Evolutionary conservation across 305 asterid genomes (phyloP).

Genomic region (Andrographis paniculata): DNA sequence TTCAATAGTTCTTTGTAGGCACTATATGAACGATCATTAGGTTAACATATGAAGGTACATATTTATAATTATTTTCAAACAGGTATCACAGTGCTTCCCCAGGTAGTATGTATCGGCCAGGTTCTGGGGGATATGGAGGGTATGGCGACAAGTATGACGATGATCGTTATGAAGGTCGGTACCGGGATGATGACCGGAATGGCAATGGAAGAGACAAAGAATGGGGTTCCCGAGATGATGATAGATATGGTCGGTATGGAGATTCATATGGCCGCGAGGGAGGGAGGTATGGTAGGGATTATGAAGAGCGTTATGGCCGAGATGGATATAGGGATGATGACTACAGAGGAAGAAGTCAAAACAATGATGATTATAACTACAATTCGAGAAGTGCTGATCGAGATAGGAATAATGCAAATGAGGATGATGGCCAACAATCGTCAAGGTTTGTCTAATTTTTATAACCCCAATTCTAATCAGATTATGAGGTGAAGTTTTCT

Average conservation of each 20-base stretch:
- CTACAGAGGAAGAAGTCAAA: conserved; percentile 58
- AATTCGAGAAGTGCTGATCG: conserved; percentile 76
- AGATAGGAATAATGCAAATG: conserved; percentile 49
- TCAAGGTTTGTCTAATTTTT: conserved; percentile 48
- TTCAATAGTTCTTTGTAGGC: conserved; percentile 3
- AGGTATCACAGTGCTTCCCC: conserved; percentile 58
- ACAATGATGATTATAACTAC: conserved; percentile 43
- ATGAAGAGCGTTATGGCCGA: conserved; percentile 59
- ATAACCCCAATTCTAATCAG: conserved; percentile 9
- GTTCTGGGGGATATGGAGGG: conserved; percentile 45
- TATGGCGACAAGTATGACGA: conserved; percentile 62
- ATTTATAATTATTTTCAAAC: too few relatives aligned
- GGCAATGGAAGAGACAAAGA: conserved; percentile 60
- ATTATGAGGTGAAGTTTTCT: conserved; percentile 6
- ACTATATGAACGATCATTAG: conserved; percentile 6
- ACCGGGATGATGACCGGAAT: conserved; percentile 54
- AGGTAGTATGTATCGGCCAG: conserved; percentile 74
- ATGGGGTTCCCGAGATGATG: conserved; percentile 46
- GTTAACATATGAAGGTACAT: neutral
- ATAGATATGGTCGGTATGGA: conserved; percentile 43
- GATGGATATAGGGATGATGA: conserved; percentile 66
- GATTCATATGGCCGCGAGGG: conserved; percentile 67
- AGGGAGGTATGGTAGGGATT: conserved; percentile 58
- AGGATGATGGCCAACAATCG: conserved; percentile 77
- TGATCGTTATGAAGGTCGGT: conserved; percentile 46